Conservation (phyloP, 768 basidiomycete species). For the Tylopilus intermedius region DNA sequence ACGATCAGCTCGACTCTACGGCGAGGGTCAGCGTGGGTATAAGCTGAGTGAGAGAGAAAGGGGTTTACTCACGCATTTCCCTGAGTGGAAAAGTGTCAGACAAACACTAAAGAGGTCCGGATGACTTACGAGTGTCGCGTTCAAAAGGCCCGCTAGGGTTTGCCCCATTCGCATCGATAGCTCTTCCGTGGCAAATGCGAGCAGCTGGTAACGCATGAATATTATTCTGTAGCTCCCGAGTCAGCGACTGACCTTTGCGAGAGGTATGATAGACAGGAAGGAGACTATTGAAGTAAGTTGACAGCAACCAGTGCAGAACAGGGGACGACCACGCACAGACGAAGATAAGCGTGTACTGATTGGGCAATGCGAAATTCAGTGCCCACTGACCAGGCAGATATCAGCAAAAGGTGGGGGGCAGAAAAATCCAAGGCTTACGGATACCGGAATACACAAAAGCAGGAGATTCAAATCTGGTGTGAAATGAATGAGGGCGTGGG, state of each 20-base stretch:
- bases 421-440: conserved; percentile 36
- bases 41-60: neutral
- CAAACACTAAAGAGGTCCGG: neutral
- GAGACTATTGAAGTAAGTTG: conserved; percentile 43
- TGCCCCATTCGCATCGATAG: conserved; percentile 77
- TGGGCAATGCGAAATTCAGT: conserved; percentile 53
- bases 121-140: conserved; percentile 68
- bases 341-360: conserved; percentile 59
- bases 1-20: conserved; percentile 58
- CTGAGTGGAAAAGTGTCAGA: conserved; percentile 9
- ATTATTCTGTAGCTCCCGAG: neutral
- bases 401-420: neutral
- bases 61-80: conserved; percentile 28
- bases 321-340: conserved; percentile 50
- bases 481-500: conserved; percentile 1
- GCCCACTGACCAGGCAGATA: conserved; percentile 53
- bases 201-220: conserved; percentile 40
- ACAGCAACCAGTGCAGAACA: neutral
- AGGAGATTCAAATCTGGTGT: conserved; percentile 63
- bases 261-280: conserved; percentile 78
- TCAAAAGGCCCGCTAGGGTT: conserved; percentile 77
- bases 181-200: conserved; percentile 85
- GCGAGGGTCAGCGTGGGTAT: neutral
- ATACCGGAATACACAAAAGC: conserved; percentile 66
- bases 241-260: conserved; percentile 56